Conservation (phyloP, 2,329 filamentous ascomycete species). For the Aspergillus latus region DNA sequence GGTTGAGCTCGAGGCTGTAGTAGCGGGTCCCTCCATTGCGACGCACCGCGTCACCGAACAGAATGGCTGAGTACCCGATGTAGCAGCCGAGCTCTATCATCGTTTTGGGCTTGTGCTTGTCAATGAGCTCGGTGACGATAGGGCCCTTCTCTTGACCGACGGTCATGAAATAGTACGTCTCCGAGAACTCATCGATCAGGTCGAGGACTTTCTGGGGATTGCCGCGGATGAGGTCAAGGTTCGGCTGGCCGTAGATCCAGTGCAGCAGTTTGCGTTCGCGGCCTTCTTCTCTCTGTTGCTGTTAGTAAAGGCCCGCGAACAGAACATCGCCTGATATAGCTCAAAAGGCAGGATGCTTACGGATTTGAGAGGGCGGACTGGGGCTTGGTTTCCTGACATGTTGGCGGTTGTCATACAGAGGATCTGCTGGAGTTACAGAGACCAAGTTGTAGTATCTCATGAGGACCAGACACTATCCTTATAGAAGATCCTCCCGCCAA, state of each 20-base stretch:
- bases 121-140: slow-evolving; percentile 69
- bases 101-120: slow-evolving; percentile 61
- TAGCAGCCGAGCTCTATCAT: slow-evolving; percentile 83
- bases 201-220: slow-evolving; percentile 65
- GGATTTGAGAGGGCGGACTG: background rate
- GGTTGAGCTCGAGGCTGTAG: slow-evolving; percentile 70
- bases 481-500: too few species aligned
- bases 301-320: background rate
- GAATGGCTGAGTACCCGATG: slow-evolving; percentile 75
- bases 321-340: too few species aligned
- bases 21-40: slow-evolving; percentile 65
- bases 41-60: slow-evolving; percentile 68
- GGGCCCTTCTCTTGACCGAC: slow-evolving; percentile 72
- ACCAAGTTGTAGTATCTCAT: too few species aligned
- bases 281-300: slow-evolving; percentile 58
- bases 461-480: too few species aligned
- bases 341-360: background rate
- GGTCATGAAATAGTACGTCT: slow-evolving; percentile 75
- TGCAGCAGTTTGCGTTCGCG: slow-evolving; percentile 72
- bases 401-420: background rate
- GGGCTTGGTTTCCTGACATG: background rate
- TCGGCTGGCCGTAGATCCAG: slow-evolving; percentile 63
- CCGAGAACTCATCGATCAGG: slow-evolving; percentile 69
- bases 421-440: too few species aligned
- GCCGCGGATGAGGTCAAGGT: slow-evolving; percentile 63